Evolutionary conservation across 441 rosid species (phyloP).

Genomic region (Populus hybrid): DNA sequence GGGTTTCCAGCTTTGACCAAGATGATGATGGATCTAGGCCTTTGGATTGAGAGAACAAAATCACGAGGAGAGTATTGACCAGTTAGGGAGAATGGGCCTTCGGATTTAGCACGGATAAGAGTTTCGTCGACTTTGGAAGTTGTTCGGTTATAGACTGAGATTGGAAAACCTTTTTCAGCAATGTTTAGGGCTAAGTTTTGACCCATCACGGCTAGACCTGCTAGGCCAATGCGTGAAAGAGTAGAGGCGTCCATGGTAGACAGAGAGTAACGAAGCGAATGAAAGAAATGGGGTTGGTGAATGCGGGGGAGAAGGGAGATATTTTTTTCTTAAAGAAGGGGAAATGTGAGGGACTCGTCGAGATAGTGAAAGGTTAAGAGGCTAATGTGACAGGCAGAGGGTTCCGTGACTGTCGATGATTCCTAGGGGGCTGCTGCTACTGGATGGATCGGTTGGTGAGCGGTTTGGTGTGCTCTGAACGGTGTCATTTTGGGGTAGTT

Average conservation of each 20-base stretch:
- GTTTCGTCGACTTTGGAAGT: slow-evolving; percentile 22
- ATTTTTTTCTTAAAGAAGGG: not conserved
- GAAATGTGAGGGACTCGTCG: slow-evolving; percentile 59
- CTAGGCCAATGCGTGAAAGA: slow-evolving; percentile 17
- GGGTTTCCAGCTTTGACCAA: slow-evolving; percentile 95
- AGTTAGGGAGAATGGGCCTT: slow-evolving; percentile 70
- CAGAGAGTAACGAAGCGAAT: not conserved
- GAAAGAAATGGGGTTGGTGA: slow-evolving; percentile 3
- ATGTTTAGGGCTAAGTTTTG: too few relatives aligned
- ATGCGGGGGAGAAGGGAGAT: not conserved
- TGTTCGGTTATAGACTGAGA: too few relatives aligned
- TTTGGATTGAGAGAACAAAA: slow-evolving; percentile 79
- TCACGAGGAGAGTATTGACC: slow-evolving; percentile 78
- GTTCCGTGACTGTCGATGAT: slow-evolving; percentile 23
- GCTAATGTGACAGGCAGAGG: slow-evolving; percentile 14
- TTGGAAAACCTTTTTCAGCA: too few relatives aligned
- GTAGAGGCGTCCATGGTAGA: slow-evolving; percentile 48
- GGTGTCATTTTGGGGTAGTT: not conserved
- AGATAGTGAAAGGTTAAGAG: slow-evolving; percentile 44
- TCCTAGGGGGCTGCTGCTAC: slow-evolving; percentile 2
- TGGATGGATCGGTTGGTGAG: too few relatives aligned
- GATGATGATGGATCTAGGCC: slow-evolving; percentile 87
- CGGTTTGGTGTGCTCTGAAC: not conserved
- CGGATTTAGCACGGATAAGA: slow-evolving; percentile 54
- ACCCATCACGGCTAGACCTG: too few relatives aligned